Conservation (phyloP, 257 asterid species). For the Nicotiana paniculata region DNA sequence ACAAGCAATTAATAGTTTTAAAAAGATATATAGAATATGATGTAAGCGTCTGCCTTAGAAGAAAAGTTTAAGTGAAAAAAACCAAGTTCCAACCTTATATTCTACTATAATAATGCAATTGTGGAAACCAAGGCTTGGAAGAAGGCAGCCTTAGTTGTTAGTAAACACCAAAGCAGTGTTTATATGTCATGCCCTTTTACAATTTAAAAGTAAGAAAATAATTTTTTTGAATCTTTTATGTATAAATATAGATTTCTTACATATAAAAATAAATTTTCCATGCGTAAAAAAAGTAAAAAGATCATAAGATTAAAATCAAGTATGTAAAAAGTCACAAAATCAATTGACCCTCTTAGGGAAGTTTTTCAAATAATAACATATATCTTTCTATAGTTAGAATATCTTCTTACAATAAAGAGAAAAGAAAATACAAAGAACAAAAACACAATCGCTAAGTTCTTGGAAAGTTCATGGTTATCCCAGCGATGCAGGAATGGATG, state of each 20-base stretch:
- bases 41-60: neutral
- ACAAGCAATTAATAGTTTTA: neutral
- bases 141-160: neutral
- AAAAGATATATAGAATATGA: neutral
- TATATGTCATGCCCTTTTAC: no score
- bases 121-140: neutral
- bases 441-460: neutral
- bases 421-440: no score
- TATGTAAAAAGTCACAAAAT: no score
- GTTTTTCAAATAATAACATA: neutral
- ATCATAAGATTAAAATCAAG: no score
- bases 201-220: no score
- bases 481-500: neutral
- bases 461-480: neutral
- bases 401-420: neutral
- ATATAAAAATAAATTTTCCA: no score
- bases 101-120: neutral
- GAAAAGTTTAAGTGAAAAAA: neutral
- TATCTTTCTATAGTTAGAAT: neutral
- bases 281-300: accelerated
- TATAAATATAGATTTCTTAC: no score
- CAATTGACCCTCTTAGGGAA: no score
- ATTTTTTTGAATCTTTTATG: no score
- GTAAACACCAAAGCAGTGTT: no score
- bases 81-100: neutral